Evolutionary conservation across 2,329 filamentous ascomycete species (phyloP), one percentile per base, ranked within the genome.

Genomic region (Verticillium alfalfae): DNA sequence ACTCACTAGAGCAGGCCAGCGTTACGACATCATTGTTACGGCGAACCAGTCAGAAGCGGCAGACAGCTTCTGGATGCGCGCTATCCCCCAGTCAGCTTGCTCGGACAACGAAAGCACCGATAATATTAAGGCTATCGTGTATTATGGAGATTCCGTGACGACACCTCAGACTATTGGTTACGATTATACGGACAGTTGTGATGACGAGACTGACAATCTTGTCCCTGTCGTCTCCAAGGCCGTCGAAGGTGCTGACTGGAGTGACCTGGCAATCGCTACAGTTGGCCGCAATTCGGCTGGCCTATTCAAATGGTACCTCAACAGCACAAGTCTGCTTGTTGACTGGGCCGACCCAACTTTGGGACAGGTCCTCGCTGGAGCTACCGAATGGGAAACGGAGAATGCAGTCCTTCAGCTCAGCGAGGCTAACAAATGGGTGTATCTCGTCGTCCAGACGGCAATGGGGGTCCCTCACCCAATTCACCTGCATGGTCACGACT

Each of bases 61-160:
- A 66, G 69, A 71, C 16, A 70, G 75, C 67, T 84, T 81, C 67
- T 84, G 80, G 80, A 73, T 85, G 61, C 75, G 82, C 1, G 76
- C 78, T 3, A 75, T 77, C 3, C 78, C 78, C 0, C 75, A 81
- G 64, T 56, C 64, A 0, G 70, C 70, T 2, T 84, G 81, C 66
- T 76, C 73, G 0, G 66, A 70, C 2, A 81, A 79, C 52, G 68
- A 67, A 34, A 78, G 70, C 37, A 60, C 69, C 0, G 70, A 76
- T 56, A 77, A 81, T 64, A 81, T 84, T 66, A 77, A 70, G 56
- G 83, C 81, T 2, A 81, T 86, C 54, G 66, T 86, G 5, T 76
- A 72, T 56, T 81, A 81, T 65, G 71, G 75, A 34, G 66, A 67
- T 34, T 68, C 62, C 34, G 13, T 56, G 36, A 37, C 45, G 8